A percentile compares a stretch with the other conserved stretches of the same genome.
Conservation (phyloP, 441 rosid genomes). For the Omphalea diandra region DNA sequence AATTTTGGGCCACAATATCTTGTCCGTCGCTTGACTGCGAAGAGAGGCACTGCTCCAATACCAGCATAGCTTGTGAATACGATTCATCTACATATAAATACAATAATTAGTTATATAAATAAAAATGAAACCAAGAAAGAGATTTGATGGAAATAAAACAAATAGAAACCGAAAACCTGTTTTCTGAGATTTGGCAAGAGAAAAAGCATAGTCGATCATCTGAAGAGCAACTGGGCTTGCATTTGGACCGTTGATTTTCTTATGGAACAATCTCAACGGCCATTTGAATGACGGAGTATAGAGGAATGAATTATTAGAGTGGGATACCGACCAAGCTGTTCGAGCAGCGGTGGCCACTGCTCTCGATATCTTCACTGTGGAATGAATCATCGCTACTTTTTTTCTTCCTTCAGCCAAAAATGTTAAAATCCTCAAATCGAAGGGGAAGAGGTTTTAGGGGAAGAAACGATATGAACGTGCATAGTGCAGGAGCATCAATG, state of each 20-base stretch:
- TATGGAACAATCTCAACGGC: constrained; percentile 50
- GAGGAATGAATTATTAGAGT: neutral
- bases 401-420: neutral
- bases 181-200: constrained; percentile 61
- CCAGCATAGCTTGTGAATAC: constrained; percentile 70
- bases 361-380: constrained; percentile 37
- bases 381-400: constrained; percentile 38
- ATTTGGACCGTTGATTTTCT: constrained; percentile 37
- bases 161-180: constrained; percentile 44
- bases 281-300: constrained; percentile 9
- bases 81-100: constrained; percentile 55
- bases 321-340: constrained; percentile 13
- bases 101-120: neutral
- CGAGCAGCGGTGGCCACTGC: constrained; percentile 26
- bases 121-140: neutral
- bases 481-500: neutral
- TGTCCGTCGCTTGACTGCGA: constrained; percentile 51
- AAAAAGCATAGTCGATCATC: constrained; percentile 87
- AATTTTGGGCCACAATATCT: constrained; percentile 40
- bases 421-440: constrained; percentile 7
- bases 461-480: neutral
- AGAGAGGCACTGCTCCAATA: constrained; percentile 75
- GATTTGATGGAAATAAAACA: neutral
- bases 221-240: constrained; percentile 69
- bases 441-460: neutral